Evolutionary conservation across 495 filamentous ascomycete species (phyloP), one percentile per base, ranked within the genome.

Genomic region (Bryoglossum gracile): DNA sequence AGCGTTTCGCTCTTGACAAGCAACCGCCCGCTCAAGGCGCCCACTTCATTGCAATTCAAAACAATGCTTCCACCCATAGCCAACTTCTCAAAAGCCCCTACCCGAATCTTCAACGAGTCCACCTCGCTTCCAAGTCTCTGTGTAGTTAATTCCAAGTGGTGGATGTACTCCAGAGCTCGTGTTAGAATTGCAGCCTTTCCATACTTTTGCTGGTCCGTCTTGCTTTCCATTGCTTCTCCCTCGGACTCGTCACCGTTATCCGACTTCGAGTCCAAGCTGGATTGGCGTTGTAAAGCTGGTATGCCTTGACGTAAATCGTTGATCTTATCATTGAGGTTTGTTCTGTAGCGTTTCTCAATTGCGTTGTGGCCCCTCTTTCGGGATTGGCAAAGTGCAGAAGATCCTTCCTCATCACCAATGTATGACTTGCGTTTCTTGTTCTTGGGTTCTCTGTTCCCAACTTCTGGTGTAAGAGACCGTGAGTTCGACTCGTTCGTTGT

Each of bases 281-380:
- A 37, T 5, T 30, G 22, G 11, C 25, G 26, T 8, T 36, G 18
- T 6, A 43, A 16, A 6, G 36, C 25, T 18, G 63, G 63, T 40
- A 73, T 67, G 10, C 65, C 68, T 39, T 69, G 62, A 39, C 70
- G 69, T 10, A 75, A 61, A 1, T 66, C 56, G 6, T 68, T 62
- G 52, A 75, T 73, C 47, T 75, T 75, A 57, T 70, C 66, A 48
- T 75, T 75, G 65, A 75, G 72, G 54, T 75, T 75, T 40, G 69
- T 74, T 36, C 72, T 66, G 56, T 73, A 75, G 13, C 72, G 68
- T 50, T 72, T 73, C 57, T 75, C 72, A 50, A 75, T 74, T 56
- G 72, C 66, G 57, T 75, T 75, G 60, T 75, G 72, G 4, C 69
- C 72, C n/a, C 68, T 68, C 22, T 70, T 69, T 48, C 73, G 73